Base-by-base conservation (phyloP, 768 basidiomycete species). In the Artomyces pyxidatus region DNA sequence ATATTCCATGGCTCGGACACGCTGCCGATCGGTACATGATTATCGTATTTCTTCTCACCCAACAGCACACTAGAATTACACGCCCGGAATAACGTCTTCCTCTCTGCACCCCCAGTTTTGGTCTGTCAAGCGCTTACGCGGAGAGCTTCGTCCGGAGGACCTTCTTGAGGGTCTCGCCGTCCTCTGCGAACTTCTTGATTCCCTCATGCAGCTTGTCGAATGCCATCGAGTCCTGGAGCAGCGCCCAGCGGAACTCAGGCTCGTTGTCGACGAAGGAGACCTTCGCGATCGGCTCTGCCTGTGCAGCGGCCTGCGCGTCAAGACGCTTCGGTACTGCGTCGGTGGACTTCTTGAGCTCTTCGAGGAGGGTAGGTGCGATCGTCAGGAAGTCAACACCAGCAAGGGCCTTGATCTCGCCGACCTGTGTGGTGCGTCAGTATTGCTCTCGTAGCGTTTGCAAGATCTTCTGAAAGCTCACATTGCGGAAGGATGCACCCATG, bases 401-500 rank as follows among this genome's bases (percentile, higher is more conserved):
- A 48, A 99, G 81, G 3, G 88, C 79, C 67, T 82, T 89, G 73
- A 98, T 96, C 74, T 98, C 96, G 60, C 89, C 88, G 49, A 69
- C 68, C 90, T 93, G 45, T 47, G 23, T 30, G 29, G 9, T 10
- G 26, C 14, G 32, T 35, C 14, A 35, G 14, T 12, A 7, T 14
- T 35, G 17, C 7, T 17, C 32, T 4, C 39, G 22, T 23, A 12
- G 39, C 39, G 1, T n/a, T 21, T 14, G 39, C 35, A 26, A 22
- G 37, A 17, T 27, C 17, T 16, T 30, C 22, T 12, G 21, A 29
- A 16, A 3, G 72, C 86, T 50, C 59, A 93, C 85, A 76, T 97
- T 98, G 65, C 96, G 88, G 93, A 99, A 97, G 27, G 92, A 95
- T 51, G 96, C 96, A 65, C 95, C 96, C 96, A 98, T 97, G 68